These are phyloP conservation scores for Panaeolus cyanescens DNA, from an alignment of 768 basidiomycete species.

Conservation along the genomic window DNA sequence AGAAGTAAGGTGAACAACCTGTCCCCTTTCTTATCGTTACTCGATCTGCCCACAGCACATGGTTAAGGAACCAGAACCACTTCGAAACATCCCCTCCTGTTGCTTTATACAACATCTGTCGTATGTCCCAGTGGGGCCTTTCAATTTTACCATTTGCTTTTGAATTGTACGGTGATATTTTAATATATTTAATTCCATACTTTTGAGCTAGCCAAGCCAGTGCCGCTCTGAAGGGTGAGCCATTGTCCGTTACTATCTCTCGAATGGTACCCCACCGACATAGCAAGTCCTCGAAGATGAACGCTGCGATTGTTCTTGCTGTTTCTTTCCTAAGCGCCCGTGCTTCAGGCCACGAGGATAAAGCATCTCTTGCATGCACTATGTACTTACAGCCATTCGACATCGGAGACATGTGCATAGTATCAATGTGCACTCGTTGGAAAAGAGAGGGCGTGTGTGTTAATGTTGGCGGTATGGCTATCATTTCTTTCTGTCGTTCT, in stretches of 20 bases:
- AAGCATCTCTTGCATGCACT: conserved; percentile 17
- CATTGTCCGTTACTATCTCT: conserved; percentile 45
- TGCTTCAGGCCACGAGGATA: conserved; percentile 23
- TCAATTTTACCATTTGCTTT: conserved; percentile 21
- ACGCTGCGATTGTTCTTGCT: conserved; percentile 17
- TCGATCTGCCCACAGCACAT: conserved; percentile 33
- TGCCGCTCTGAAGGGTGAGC: conserved; percentile 17
- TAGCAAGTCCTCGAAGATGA: conserved; percentile 30
- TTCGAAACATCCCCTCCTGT: too few relatives aligned
- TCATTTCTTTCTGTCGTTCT: conserved; percentile 2
- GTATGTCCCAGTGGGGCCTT: conserved; percentile 19
- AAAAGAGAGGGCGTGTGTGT: conserved; percentile 21
- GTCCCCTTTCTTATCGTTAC: conserved; percentile 28
- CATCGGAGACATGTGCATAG: conserved; percentile 20
- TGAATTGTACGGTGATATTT: conserved; percentile 22
- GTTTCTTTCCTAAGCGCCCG: conserved; percentile 19
- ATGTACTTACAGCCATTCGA: conserved; percentile 24
- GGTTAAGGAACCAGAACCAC: too few relatives aligned
- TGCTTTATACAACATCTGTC: conserved; percentile 18
- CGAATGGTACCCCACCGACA: conserved; percentile 39
- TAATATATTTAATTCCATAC: conserved; percentile 17
- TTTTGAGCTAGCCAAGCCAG: too few relatives aligned
- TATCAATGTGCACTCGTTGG: conserved; percentile 23
- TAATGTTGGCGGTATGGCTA: conserved; percentile 5
- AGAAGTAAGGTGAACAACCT: conserved; percentile 36